phyloP scores from a whole-genome alignment of 2,329 filamentous ascomycete genomes.

The Massarina eburnea region DNA sequence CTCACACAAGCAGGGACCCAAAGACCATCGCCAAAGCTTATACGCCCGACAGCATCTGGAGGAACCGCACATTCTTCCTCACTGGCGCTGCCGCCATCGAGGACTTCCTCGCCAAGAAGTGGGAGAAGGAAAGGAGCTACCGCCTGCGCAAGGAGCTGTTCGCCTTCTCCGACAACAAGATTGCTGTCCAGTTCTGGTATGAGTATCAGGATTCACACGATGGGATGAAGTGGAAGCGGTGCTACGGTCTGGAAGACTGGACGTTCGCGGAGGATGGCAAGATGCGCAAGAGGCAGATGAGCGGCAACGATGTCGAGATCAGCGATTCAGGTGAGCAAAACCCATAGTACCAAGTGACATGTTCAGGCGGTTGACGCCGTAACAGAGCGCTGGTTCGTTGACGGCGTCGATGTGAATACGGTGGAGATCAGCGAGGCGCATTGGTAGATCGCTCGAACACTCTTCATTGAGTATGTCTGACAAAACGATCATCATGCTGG shows the following conservation, averaged over 20 bases:
- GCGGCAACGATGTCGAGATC: constrained; percentile 70
- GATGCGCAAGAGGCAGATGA: constrained; percentile 77
- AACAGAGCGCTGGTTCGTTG: constrained; percentile 67
- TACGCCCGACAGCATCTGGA: constrained; percentile 75
- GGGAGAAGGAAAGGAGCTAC: constrained; percentile 72
- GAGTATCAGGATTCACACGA: constrained; percentile 71
- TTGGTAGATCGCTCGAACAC: constrained; percentile 50
- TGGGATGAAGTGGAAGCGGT: constrained; percentile 67
- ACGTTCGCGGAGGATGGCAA: constrained; percentile 69
- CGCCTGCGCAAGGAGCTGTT: constrained; percentile 82
- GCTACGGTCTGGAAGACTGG: constrained; percentile 82
- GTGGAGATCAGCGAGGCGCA: constrained; percentile 69
- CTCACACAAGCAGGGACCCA: constrained; percentile 58
- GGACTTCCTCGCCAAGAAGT: constrained; percentile 70
- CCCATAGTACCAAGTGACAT: background rate
- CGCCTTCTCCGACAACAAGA: constrained; percentile 71
- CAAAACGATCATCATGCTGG: constrained; percentile 53
- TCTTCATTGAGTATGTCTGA: background rate
- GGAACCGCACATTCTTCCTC: constrained; percentile 73
- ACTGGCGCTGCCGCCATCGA: constrained; percentile 68
- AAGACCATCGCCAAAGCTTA: constrained; percentile 69
- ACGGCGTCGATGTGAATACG: constrained; percentile 67
- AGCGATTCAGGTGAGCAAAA: constrained; percentile 45
- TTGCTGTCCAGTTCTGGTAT: constrained; percentile 91
- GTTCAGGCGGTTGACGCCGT: constrained; percentile 7